Percentiles rank a stretch among this genome's conserved stretches.
Conservation (phyloP, 2,329 filamentous ascomycete genomes). For the Blastomyces gilchristii region DNA sequence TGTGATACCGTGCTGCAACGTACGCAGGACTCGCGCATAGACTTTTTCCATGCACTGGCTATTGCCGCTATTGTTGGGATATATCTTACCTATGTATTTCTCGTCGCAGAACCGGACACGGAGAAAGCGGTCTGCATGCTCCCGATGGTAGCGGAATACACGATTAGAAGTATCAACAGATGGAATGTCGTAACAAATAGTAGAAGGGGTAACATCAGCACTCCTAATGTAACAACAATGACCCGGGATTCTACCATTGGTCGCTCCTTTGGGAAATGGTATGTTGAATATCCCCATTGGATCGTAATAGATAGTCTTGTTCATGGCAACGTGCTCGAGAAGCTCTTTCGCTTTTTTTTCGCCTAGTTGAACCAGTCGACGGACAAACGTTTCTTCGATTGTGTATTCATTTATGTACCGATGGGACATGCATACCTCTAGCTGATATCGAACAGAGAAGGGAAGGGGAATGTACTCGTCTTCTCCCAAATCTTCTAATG, state of each 20-base stretch:
- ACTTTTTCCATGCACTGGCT: conserved; percentile 55
- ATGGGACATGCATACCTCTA: conserved; percentile 86
- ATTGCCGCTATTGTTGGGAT: conserved; percentile 35
- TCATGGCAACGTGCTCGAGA: conserved; percentile 63
- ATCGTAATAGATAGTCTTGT: conserved; percentile 52
- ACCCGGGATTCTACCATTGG: conserved; percentile 48
- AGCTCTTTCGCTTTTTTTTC: conserved; percentile 50
- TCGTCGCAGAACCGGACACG: conserved; percentile 88
- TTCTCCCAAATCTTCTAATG: conserved; percentile 26
- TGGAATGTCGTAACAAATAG: conserved; percentile 66
- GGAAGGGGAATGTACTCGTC: conserved; percentile 40
- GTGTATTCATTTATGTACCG: conserved; percentile 66
- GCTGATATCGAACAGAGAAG: conserved; percentile 73
- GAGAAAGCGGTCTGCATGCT: conserved; percentile 68
- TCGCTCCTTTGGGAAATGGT: conserved; percentile 35
- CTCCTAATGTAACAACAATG: conserved; percentile 70
- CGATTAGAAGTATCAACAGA: conserved; percentile 79
- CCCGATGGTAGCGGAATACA: conserved; percentile 61
- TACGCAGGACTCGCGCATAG: conserved; percentile 61
- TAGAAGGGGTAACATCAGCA: conserved; percentile 72
- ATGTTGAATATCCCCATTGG: conserved; percentile 63
- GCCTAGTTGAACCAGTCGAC: conserved; percentile 46
- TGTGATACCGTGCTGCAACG: conserved; percentile 65
- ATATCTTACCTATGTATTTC: conserved; percentile 51
- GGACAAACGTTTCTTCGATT: conserved; percentile 57